These are phyloP conservation scores for Hylodesmum podocarpum DNA, from an alignment of 306 rosid genomes.

Conservation along the genomic window DNA sequence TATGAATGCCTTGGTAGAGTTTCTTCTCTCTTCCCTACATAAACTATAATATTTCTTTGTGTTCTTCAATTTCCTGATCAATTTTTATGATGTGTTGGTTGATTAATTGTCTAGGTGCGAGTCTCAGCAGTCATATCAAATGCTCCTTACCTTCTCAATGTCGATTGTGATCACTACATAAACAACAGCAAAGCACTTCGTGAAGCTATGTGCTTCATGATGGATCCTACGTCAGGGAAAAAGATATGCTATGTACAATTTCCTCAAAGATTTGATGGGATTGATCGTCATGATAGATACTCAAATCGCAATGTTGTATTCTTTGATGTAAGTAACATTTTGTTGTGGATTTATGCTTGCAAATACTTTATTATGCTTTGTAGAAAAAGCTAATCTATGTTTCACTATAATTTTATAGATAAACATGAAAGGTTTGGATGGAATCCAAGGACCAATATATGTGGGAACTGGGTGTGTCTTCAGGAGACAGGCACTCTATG, in stretches of 20 bases:
- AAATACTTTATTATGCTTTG: background rate
- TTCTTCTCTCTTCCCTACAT: background rate
- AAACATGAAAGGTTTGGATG: conserved; percentile 96
- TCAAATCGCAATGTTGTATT: conserved; percentile 92
- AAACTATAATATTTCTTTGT: background rate
- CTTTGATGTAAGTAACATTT: conserved; percentile 69
- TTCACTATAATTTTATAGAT: conserved; percentile 46
- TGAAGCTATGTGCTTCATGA: conserved; percentile 96
- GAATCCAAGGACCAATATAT: conserved; percentile 94
- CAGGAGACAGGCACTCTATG: conserved; percentile 93
- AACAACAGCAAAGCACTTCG: conserved; percentile 95
- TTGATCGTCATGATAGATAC: conserved; percentile 90
- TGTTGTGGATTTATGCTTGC: background rate
- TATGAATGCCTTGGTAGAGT: conserved; percentile 80
- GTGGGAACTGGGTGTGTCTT: conserved; percentile 97
- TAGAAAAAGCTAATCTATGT: conserved; percentile 24
- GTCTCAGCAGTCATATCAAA: conserved; percentile 90
- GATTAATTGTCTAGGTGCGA: conserved; percentile 52
- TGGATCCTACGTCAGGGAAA: conserved; percentile 90
- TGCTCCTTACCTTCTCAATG: conserved; percentile 86
- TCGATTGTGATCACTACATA: conserved; percentile 96
- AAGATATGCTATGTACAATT: conserved; percentile 86
- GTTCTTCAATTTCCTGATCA: background rate
- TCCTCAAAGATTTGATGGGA: conserved; percentile 96
- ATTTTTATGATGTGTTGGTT: background rate